These are phyloP conservation scores for Euryodendron excelsum DNA, from an alignment of 148 eudicot species.

Conservation along the genomic window DNA sequence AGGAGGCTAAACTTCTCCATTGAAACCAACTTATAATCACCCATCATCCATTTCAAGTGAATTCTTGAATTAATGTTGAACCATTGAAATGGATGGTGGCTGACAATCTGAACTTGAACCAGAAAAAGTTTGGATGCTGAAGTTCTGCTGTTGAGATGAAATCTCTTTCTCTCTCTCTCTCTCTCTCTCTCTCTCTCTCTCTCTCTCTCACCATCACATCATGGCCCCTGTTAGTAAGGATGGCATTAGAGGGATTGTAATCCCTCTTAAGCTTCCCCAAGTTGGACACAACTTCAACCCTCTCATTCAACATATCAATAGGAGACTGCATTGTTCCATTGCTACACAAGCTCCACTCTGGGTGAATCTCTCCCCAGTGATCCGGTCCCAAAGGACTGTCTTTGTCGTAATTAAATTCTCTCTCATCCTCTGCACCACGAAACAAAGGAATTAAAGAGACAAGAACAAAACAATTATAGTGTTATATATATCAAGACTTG, in stretches of 20 bases:
- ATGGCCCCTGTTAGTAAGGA: constrained; percentile 44
- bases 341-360: constrained; percentile 38
- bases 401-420: constrained; percentile 32
- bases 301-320: constrained; percentile 31
- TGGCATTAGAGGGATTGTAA: constrained; percentile 36
- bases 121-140: too few relatives aligned
- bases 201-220: constrained; percentile 47
- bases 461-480: too few relatives aligned
- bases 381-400: constrained; percentile 27
- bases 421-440: constrained; percentile 35
- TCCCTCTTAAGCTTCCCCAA: constrained; percentile 21
- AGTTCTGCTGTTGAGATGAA: too few relatives aligned
- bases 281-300: constrained; percentile 25
- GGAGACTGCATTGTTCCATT: constrained; percentile 47
- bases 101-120: background rate
- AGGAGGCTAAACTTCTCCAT: too few relatives aligned
- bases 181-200: too few relatives aligned
- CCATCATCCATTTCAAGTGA: background rate
- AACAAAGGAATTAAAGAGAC: background rate
- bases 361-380: constrained; percentile 36
- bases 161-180: background rate
- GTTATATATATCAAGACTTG: too few relatives aligned
- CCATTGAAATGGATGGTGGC: background rate
- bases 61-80: background rate
- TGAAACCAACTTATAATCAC: too few relatives aligned